phyloP scores from a whole-genome alignment of 2,329 filamentous ascomycete genomes.

The Venturia asperata region DNA sequence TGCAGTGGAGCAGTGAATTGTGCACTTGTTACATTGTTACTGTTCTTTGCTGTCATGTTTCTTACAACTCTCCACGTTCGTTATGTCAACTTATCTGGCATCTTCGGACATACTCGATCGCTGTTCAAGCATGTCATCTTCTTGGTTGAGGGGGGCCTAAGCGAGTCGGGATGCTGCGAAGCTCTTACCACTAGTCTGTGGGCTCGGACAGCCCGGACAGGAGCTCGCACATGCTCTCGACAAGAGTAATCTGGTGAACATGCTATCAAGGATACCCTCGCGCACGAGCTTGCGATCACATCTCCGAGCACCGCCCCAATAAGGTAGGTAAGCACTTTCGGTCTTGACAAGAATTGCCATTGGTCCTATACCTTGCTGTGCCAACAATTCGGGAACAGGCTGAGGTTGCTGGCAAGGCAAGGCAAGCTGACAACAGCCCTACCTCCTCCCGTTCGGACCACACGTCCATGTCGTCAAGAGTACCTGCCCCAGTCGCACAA shows the following conservation, averaged over 20 bases:
- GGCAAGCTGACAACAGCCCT: neutral
- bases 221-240: neutral
- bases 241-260: neutral
- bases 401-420: neutral
- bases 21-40: neutral
- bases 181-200: neutral
- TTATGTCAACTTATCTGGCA: slow-evolving; percentile 5
- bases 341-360: neutral
- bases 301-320: neutral
- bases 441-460: neutral
- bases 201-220: neutral
- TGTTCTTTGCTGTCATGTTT: neutral
- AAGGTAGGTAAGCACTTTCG: neutral
- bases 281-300: neutral
- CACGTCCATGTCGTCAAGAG: neutral
- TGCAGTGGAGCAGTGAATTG: neutral
- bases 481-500: neutral
- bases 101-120: neutral
- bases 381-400: slow-evolving; percentile 4
- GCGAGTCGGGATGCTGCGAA: neutral
- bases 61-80: neutral
- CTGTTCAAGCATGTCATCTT: neutral
- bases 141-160: neutral
- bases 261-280: neutral
- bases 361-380: neutral